A percentile compares a stretch with the other conserved stretches of the same genome.
These are phyloP conservation scores for Yamadazyma membranifaciens DNA, from an alignment of 1,139 yeast genomes.

Conservation along the genomic window DNA sequence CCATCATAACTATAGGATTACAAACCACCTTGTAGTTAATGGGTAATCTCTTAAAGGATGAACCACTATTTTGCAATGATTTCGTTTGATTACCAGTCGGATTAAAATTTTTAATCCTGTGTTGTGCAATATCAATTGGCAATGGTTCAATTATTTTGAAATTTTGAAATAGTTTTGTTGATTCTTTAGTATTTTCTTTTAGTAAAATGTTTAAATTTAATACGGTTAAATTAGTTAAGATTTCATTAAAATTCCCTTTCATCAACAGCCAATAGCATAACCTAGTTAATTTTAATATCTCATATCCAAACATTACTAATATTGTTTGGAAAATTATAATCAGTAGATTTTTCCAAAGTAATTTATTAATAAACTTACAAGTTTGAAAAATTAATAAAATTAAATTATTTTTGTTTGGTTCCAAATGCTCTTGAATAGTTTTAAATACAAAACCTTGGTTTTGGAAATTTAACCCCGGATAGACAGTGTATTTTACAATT, in stretches of 20 bases:
- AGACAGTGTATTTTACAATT: not conserved
- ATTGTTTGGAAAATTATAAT: conserved; percentile 16
- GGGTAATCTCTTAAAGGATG: not conserved
- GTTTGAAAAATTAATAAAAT: conserved; percentile 1
- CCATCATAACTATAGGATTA: conserved; percentile 15
- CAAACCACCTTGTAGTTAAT: not conserved
- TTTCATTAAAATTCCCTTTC: conserved; percentile 22
- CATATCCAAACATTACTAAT: conserved; percentile 22
- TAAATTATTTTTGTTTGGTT: not conserved
- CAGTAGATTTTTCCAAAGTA: conserved; percentile 17
- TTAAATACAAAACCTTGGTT: conserved; percentile 4
- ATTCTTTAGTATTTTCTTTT: conserved; percentile 8
- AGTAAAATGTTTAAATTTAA: conserved; percentile 12
- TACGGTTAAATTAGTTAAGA: conserved; percentile 13
- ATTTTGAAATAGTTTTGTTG: conserved; percentile 14
- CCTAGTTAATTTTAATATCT: conserved; percentile 14
- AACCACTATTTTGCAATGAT: too few species aligned
- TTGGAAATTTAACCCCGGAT: conserved; percentile 2
- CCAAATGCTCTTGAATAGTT: not conserved
- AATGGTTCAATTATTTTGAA: conserved; percentile 12
- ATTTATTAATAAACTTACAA: conserved; percentile 6
- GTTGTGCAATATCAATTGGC: conserved; percentile 10
- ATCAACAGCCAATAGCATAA: conserved; percentile 15
- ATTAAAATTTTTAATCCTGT: not conserved
- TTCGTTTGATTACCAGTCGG: too few species aligned